Base-by-base conservation (phyloP, 257 asterid genomes). In the Voacanga thouarsii region DNA sequence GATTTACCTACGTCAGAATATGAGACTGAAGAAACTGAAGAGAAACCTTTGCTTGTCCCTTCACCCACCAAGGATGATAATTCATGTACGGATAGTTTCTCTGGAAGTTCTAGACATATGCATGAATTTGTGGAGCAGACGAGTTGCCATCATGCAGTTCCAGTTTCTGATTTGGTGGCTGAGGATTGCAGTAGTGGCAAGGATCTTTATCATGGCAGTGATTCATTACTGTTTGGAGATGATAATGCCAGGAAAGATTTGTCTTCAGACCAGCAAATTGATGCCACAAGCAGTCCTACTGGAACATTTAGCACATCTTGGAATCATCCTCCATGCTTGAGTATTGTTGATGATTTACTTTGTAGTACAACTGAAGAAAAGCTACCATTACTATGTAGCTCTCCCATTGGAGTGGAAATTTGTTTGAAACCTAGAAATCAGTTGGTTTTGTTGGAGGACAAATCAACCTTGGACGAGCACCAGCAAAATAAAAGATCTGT, bases 1-100 rank as follows among this genome's bases (percentile, higher is more conserved):
- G 87, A 74, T 75, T 85, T 75, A 55, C 78, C 89, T 81, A 78
- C 78, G 57, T 66, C 78, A 77, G 85, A 84, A 68, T 59, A 75
- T 75, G 81, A 72, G 75, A 74, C 56, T 47, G 82, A 73, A 66
- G 60, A 74, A 47, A 78, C 79, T 53, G 71, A 39, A 61, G 53
- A 63, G 26, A 83, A 76, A 50, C 78, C 64, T 39, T 53, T 57
- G 63, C 80, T 77, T 44, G n/a, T 47, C 57, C 57, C 65, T 71
- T 85, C 79, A 26, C 81, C 80, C 18, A 47, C 80, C 44, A 71
- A 79, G 66, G 79, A 84, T 81, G 81, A 83, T 51, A 80, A 66
- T 80, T 73, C 86, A 57, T 82, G 79, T 41, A 16, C 77, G 76
- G 77, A 16, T 68, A 49, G 43, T 79, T 74, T 78, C 83, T 79